Evolutionary conservation across 2,329 filamentous ascomycete species (phyloP).

Genomic region (Saccharata proteae): DNA sequence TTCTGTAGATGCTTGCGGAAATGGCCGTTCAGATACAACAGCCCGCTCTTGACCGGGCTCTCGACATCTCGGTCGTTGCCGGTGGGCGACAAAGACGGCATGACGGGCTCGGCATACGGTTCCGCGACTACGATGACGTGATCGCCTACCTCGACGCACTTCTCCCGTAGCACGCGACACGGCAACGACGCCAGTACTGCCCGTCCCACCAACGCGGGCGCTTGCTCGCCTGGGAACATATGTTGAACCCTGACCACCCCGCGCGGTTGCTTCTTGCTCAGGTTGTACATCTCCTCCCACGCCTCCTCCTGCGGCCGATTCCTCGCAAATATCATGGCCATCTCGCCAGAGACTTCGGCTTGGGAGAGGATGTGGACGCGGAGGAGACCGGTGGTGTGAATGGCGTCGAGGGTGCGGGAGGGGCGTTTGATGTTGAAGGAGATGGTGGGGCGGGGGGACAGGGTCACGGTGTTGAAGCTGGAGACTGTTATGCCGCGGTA

Average conservation of each 20-base stretch:
- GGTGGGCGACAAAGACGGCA: no score
- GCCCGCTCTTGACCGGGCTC: no score
- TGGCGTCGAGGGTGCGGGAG: conserved; percentile 43
- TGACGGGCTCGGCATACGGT: conserved; percentile 13
- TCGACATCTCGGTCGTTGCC: no score
- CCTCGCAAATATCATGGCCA: no score
- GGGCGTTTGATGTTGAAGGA: conserved; percentile 50
- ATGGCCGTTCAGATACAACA: no score
- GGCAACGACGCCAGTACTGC: conserved; percentile 18
- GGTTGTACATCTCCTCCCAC: no score
- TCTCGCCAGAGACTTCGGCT: no score
- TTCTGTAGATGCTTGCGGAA: no score
- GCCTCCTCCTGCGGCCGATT: no score
- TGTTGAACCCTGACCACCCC: no score
- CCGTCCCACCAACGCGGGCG: background rate
- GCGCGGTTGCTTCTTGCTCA: no score
- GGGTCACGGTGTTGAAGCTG: conserved; percentile 47
- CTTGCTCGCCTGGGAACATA: no score
- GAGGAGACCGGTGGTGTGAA: conserved; percentile 31
- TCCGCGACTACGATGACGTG: conserved; percentile 36
- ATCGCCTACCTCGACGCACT: conserved; percentile 30
- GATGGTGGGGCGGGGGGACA: conserved; percentile 43
- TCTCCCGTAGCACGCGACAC: conserved; percentile 24
- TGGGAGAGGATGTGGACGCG: conserved; percentile 38
- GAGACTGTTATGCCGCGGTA: conserved; percentile 45